phyloP scores from a whole-genome alignment of 2,329 filamentous ascomycete species.

The Shiraia sp. region DNA sequence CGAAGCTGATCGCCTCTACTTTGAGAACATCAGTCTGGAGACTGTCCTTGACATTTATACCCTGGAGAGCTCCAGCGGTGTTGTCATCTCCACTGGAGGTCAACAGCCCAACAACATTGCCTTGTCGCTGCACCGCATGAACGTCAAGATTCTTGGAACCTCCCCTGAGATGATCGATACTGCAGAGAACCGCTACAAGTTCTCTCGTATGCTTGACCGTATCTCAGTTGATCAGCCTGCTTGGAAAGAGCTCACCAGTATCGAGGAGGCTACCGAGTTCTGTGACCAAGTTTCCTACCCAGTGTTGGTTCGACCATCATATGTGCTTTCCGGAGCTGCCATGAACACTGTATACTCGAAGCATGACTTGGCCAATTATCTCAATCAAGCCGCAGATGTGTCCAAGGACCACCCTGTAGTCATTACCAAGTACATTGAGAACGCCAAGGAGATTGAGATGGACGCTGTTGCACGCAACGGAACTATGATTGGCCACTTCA shows the following conservation, averaged over 20 bases:
- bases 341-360: constrained; percentile 99
- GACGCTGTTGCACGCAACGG: constrained; percentile 88
- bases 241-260: constrained; percentile 95
- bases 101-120: constrained; percentile 98
- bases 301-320: constrained; percentile 90
- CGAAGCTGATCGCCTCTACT: constrained; percentile 87
- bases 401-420: constrained; percentile 97
- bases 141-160: constrained; percentile 88
- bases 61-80: constrained; percentile 79
- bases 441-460: constrained; percentile 93
- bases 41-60: constrained; percentile 99
- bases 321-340: constrained; percentile 94
- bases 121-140: constrained; percentile 86
- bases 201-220: constrained; percentile 94
- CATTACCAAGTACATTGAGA: constrained; percentile 98
- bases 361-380: constrained; percentile 84
- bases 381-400: constrained; percentile 86
- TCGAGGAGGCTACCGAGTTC: constrained; percentile 81
- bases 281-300: constrained; percentile 86
- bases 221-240: constrained; percentile 96
- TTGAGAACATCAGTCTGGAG: constrained; percentile 95
- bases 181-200: constrained; percentile 97
- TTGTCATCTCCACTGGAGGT: constrained; percentile 94
- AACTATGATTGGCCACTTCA: constrained; percentile 84
- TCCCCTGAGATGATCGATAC: constrained; percentile 95